Evolutionary conservation across 495 filamentous ascomycete genomes (phyloP).

Genomic region (Patellaria atrata): DNA sequence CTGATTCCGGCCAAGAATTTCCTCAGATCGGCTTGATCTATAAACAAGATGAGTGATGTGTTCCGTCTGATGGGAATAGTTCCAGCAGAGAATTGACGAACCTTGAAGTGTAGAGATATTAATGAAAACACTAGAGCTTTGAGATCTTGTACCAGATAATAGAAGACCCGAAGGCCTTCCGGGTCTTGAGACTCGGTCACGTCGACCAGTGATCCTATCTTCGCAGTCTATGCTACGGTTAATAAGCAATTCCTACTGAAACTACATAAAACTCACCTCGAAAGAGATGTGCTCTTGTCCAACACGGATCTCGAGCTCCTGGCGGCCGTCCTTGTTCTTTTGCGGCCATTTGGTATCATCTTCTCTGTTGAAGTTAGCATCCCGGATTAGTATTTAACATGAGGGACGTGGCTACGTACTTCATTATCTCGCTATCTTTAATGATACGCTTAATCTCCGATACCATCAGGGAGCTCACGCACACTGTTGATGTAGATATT

Average conservation of each 20-base stretch:
- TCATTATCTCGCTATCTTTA: slow-evolving; percentile 96
- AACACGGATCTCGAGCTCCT: slow-evolving; percentile 89
- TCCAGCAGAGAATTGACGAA: slow-evolving; percentile 19
- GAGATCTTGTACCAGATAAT: slow-evolving; percentile 96
- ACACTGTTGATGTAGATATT: slow-evolving; percentile 48
- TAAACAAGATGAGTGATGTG: slow-evolving; percentile 4
- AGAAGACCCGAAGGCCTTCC: slow-evolving; percentile 96
- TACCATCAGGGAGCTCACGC: slow-evolving; percentile 82
- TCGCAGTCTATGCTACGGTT: slow-evolving; percentile 58
- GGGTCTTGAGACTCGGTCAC: slow-evolving; percentile 93
- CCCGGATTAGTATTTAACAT: slow-evolving; percentile 3
- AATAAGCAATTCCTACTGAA: not conserved
- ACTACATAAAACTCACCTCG: slow-evolving; percentile 43
- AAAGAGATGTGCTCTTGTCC: slow-evolving; percentile 97
- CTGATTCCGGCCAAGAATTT: no score
- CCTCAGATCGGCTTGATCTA: slow-evolving; percentile 29
- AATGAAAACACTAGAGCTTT: slow-evolving; percentile 95
- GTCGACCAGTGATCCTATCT: slow-evolving; percentile 94
- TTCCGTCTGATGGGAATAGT: not conserved
- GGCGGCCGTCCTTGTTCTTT: slow-evolving; percentile 97
- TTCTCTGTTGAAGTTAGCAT: slow-evolving; percentile 45
- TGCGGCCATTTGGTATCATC: slow-evolving; percentile 98
- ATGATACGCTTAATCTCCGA: slow-evolving; percentile 94
- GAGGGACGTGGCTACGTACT: slow-evolving; percentile 38
- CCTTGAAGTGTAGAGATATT: slow-evolving; percentile 96